Evolutionary conservation across 495 filamentous ascomycete genomes (phyloP).

Genomic region (Friedmanniomyces endolithicus): DNA sequence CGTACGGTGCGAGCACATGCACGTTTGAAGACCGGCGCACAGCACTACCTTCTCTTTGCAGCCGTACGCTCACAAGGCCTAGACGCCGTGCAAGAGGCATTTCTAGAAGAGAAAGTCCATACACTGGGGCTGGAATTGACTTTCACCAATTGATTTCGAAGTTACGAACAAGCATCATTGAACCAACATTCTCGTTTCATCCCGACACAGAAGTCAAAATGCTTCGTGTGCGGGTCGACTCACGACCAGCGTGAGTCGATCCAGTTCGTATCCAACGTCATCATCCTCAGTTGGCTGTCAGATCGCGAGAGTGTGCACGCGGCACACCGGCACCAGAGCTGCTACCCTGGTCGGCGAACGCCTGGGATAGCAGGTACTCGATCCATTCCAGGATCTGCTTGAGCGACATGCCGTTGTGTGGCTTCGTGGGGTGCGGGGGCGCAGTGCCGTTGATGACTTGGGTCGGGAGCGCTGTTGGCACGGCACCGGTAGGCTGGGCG

Average conservation of each 20-base stretch:
- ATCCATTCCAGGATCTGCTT: constrained; percentile 17
- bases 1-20: too few relatives aligned
- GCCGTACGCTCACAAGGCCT: too few relatives aligned
- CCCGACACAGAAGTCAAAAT: too few relatives aligned
- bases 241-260: neutral
- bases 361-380: constrained; percentile 4
- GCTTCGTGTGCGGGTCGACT: too few relatives aligned
- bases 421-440: neutral
- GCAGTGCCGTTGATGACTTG: neutral
- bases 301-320: constrained; percentile 3
- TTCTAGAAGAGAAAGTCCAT: too few relatives aligned
- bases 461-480: constrained; percentile 5
- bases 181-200: too few relatives aligned
- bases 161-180: neutral
- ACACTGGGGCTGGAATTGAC: too few relatives aligned
- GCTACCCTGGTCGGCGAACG: neutral
- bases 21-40: too few relatives aligned
- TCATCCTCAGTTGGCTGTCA: neutral
- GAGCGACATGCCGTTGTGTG: constrained; percentile 1
- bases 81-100: too few relatives aligned
- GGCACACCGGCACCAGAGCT: neutral
- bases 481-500: constrained; percentile 6
- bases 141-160: too few relatives aligned
- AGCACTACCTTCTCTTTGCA: too few relatives aligned
- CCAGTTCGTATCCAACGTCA: neutral